Evolutionary conservation across 2,329 filamentous ascomycete species (phyloP).

Genomic region (Nectriaceae sp.): DNA sequence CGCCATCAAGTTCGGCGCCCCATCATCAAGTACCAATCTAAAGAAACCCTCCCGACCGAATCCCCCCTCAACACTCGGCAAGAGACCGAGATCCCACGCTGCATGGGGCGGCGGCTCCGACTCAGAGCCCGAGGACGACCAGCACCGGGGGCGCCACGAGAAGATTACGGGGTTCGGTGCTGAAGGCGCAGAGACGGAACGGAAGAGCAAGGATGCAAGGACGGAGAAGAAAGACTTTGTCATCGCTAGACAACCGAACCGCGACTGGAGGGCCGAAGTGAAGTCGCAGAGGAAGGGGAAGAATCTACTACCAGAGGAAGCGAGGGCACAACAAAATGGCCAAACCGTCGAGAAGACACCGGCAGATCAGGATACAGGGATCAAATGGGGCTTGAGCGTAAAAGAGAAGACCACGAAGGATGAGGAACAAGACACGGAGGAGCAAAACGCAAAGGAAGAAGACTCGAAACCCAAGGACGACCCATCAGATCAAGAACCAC

Average conservation of each 20-base stretch:
- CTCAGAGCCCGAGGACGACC: slow-evolving; percentile 42
- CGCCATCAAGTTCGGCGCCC: slow-evolving; percentile 49
- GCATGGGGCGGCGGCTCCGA: slow-evolving; percentile 45
- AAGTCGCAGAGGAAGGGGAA: slow-evolving; percentile 50
- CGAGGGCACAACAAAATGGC: slow-evolving; percentile 45
- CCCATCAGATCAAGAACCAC: slow-evolving; percentile 3
- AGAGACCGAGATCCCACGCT: slow-evolving; percentile 47
- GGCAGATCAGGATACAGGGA: slow-evolving; percentile 51
- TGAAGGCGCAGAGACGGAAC: slow-evolving; percentile 45
- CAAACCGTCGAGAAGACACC: slow-evolving; percentile 34
- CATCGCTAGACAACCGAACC: slow-evolving; percentile 60
- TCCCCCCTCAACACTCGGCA: slow-evolving; percentile 49
- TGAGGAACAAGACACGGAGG: slow-evolving; percentile 41
- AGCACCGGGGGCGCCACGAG: slow-evolving; percentile 40
- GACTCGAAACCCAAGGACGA: slow-evolving; percentile 10
- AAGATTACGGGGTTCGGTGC: slow-evolving; percentile 52
- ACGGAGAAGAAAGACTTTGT: slow-evolving; percentile 47
- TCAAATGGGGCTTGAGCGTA: slow-evolving; percentile 57
- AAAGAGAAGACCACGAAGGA: slow-evolving; percentile 56
- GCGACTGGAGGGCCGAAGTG: slow-evolving; percentile 62
- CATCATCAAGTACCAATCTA: slow-evolving; percentile 29
- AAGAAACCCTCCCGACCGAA: slow-evolving; percentile 33
- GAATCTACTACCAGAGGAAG: slow-evolving; percentile 61
- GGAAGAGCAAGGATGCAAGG: slow-evolving; percentile 30
- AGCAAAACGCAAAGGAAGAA: slow-evolving; percentile 6